Percentiles rank a stretch among this genome's conserved stretches.
phyloP scores from a whole-genome alignment of 371 early-diverging fungal genomes.

The Haplosporangium sp. region DNA sequence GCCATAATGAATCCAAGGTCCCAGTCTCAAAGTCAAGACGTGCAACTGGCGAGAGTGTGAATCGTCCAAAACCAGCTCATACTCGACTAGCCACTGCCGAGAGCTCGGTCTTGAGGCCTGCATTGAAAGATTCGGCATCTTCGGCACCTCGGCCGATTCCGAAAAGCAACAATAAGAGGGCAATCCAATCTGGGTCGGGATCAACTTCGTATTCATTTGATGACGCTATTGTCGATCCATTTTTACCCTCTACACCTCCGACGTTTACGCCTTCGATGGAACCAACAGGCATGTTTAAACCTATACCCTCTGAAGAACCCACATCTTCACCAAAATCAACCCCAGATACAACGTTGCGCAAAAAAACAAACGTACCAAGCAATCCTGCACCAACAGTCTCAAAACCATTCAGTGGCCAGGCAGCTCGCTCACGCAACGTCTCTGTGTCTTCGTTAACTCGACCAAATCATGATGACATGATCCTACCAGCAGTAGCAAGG shows the following conservation, averaged over 20 bases:
- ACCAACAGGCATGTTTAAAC: constrained; percentile 19
- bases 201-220: constrained; percentile 42
- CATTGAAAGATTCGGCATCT: too few species aligned
- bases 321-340: constrained; percentile 2
- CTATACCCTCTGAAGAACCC: constrained; percentile 1
- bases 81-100: neutral
- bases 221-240: constrained; percentile 30
- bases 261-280: constrained; percentile 48
- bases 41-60: constrained; percentile 35
- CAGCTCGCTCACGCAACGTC: constrained; percentile 20
- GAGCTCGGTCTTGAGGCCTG: constrained; percentile 4
- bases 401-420: constrained; percentile 12
- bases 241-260: constrained; percentile 40
- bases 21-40: constrained; percentile 28
- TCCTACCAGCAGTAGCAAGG: constrained; percentile 40
- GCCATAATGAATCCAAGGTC: constrained; percentile 19
- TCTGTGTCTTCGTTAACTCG: constrained; percentile 21
- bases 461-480: constrained; percentile 49
- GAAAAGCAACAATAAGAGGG: constrained; percentile 20
- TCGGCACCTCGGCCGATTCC: constrained; percentile 41
- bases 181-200: constrained; percentile 7
- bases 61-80: constrained; percentile 18
- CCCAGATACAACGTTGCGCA: neutral
- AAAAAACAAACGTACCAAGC: neutral
- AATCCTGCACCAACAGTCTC: neutral